A percentile compares a stretch with the other conserved stretches of the same genome.
Evolutionary conservation across 208 protist species (phyloP).

Genomic region (Trichomonas vaginalis): DNA sequence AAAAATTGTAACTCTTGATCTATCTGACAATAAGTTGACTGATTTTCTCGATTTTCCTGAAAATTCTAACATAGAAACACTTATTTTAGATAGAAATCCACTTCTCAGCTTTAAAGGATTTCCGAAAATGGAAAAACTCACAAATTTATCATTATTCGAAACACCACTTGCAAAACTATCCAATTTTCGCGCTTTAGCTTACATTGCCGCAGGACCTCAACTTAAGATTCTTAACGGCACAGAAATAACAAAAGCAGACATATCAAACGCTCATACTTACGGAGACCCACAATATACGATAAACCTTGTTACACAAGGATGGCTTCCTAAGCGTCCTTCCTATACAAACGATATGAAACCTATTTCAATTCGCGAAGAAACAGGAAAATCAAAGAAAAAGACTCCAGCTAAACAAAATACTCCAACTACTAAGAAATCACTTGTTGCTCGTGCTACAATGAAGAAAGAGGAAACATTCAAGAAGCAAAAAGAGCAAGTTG

Average conservation of each 20-base stretch:
- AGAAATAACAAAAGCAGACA: neutral
- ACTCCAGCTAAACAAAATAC: neutral
- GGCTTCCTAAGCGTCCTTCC: neutral
- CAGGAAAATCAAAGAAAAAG: neutral
- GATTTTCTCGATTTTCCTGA: neutral
- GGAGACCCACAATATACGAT: neutral
- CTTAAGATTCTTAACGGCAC: neutral
- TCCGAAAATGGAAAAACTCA: neutral
- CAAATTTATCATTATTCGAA: neutral
- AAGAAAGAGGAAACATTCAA: neutral
- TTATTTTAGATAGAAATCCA: neutral
- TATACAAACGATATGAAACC: neutral
- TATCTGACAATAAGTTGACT: neutral
- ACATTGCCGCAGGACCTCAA: neutral
- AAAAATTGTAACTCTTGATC: neutral
- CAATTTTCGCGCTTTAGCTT: neutral
- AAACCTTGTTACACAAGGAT: neutral
- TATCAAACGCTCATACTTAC: neutral
- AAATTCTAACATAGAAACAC: neutral
- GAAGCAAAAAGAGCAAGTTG: neutral
- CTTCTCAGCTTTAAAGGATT: neutral
- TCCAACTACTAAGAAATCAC: neutral
- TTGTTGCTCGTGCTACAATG: neutral
- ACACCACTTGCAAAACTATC: neutral
- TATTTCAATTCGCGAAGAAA: neutral